Evolutionary conservation across 1,284 basidiomycete genomes (phyloP).

Genomic region (Pyrrhoderma noxium): DNA sequence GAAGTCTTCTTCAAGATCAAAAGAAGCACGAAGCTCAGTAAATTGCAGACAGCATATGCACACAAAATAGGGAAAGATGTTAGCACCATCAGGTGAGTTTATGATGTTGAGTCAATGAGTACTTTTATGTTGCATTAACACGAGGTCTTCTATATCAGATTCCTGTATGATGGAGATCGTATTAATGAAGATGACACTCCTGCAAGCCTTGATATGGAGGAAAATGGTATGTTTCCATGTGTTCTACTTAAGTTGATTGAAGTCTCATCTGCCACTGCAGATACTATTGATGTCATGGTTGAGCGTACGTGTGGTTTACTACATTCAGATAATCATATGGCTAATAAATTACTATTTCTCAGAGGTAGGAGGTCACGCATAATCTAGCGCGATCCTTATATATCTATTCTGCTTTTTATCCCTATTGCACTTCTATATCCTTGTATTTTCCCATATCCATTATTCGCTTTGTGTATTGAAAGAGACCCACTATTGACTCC

Average conservation of each 20-base stretch:
- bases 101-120: not conserved
- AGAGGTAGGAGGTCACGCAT: constrained; percentile 30
- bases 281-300: constrained; percentile 88
- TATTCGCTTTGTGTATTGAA: not conserved
- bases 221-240: constrained; percentile 50
- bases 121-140: not conserved
- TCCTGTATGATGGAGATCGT: constrained; percentile 79
- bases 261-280: constrained; percentile 29
- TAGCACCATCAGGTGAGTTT: constrained; percentile 69
- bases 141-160: constrained; percentile 37
- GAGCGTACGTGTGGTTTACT: constrained; percentile 61
- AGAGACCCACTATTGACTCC: not conserved
- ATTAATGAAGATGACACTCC: constrained; percentile 85
- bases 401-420: not conserved
- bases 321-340: constrained; percentile 22
- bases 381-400: not conserved
- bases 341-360: constrained; percentile 10
- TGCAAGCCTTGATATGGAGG: constrained; percentile 77
- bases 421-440: not conserved
- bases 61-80: constrained; percentile 91
- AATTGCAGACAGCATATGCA: constrained; percentile 90
- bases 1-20: constrained; percentile 99
- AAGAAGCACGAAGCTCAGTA: constrained; percentile 87
- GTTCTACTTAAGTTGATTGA: constrained; percentile 5
- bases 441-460: not conserved